These are phyloP conservation scores for Eucalyptus regnans DNA, from an alignment of 345 rosid genomes.

Conservation along the genomic window DNA sequence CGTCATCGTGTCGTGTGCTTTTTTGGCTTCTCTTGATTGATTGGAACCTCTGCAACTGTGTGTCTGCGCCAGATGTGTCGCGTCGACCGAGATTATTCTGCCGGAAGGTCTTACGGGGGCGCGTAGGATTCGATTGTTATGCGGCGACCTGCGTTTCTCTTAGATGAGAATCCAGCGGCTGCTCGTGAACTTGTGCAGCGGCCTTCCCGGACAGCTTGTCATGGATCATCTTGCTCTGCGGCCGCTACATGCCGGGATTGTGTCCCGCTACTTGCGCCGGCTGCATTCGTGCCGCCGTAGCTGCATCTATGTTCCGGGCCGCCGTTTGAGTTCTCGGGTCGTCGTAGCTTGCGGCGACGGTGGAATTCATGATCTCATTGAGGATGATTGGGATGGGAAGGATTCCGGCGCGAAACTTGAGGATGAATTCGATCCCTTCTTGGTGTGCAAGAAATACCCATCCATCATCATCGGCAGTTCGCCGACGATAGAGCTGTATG, in stretches of 20 bases:
- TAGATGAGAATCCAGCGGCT: background rate
- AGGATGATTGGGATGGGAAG: slow-evolving; percentile 26
- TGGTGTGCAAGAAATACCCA: slow-evolving; percentile 67
- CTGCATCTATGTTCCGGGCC: background rate
- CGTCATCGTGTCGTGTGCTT: background rate
- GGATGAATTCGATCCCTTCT: slow-evolving; percentile 34
- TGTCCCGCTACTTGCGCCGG: background rate
- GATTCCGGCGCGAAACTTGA: slow-evolving; percentile 13
- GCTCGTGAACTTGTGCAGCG: background rate
- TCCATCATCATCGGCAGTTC: slow-evolving; percentile 60
- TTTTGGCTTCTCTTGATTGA: background rate
- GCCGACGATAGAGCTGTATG: slow-evolving; percentile 48
- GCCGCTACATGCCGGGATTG: background rate
- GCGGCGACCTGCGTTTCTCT: background rate
- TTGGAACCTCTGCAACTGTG: background rate
- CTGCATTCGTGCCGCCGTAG: background rate
- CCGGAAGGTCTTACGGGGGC: background rate
- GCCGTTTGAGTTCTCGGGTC: background rate
- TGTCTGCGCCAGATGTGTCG: background rate
- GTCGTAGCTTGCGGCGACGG: slow-evolving; percentile 20
- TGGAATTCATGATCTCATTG: slow-evolving; percentile 32
- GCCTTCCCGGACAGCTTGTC: background rate
- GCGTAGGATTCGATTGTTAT: background rate
- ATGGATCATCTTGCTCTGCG: background rate
- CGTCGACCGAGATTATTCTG: background rate